phyloP scores from a whole-genome alignment of 371 early-diverging fungal genomes.

The Mycotypha africana region DNA sequence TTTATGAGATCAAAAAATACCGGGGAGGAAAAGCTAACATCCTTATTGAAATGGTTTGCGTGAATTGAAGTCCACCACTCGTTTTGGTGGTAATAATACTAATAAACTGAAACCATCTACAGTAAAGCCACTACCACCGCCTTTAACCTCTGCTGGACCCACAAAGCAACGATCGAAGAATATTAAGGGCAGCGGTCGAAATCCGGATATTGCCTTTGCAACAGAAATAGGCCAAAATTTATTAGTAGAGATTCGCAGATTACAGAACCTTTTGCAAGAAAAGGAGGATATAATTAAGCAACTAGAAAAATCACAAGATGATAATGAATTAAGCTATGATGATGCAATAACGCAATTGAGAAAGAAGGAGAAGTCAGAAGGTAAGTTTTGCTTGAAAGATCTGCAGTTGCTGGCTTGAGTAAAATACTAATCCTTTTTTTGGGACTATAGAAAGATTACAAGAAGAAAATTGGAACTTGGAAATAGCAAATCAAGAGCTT shows the following conservation, averaged over 20 bases:
- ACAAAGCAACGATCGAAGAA: constrained; percentile 35
- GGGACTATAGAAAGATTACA: constrained; percentile 44
- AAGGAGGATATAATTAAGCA: constrained; percentile 60
- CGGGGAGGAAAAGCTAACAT: too few species aligned
- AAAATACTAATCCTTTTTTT: too few species aligned
- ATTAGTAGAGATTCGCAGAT: constrained; percentile 42
- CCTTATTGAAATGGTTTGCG: too few species aligned
- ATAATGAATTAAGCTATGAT: constrained; percentile 54
- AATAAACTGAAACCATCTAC: too few species aligned
- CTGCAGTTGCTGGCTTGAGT: too few species aligned
- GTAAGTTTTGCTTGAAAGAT: too few species aligned
- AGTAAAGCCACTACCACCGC: constrained; percentile 31
- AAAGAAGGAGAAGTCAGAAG: constrained; percentile 50
- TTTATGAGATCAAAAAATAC: too few species aligned
- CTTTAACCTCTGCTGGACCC: constrained; percentile 31
- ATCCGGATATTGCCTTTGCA: constrained; percentile 53
- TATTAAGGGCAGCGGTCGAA: constrained; percentile 29
- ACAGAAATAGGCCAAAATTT: constrained; percentile 50
- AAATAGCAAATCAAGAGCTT: constrained; percentile 56
- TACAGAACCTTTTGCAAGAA: constrained; percentile 45
- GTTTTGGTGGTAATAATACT: too few species aligned
- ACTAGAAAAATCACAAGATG: constrained; percentile 53
- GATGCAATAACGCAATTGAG: constrained; percentile 12
- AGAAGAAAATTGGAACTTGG: constrained; percentile 58
- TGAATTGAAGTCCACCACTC: too few species aligned